phyloP scores from a whole-genome alignment of 116 monocot genomes.

The Thalassia testudinum region DNA sequence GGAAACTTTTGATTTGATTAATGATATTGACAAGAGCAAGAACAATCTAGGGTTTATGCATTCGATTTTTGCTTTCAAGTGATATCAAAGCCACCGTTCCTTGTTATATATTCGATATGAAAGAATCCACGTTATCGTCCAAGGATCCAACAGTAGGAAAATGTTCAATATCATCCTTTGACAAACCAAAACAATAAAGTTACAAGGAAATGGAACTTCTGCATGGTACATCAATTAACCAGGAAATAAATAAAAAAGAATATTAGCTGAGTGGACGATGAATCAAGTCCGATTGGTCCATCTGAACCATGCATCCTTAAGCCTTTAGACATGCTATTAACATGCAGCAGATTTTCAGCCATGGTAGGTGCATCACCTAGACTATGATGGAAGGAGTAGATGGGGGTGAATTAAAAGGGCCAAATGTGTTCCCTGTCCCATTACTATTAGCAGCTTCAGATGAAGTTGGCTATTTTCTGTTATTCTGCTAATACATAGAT shows the following conservation, averaged over 20 bases:
- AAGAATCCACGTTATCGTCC: slow-evolving; percentile 96
- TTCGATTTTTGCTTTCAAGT: too few relatives aligned
- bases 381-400: slow-evolving; percentile 82
- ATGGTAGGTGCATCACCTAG: slow-evolving; percentile 53
- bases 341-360: slow-evolving; percentile 44
- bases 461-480: slow-evolving; percentile 57
- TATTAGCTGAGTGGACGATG: slow-evolving; percentile 56
- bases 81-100: too few relatives aligned
- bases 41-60: too few relatives aligned
- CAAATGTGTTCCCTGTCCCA: slow-evolving; percentile 71
- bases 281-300: slow-evolving; percentile 57
- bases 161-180: slow-evolving; percentile 80
- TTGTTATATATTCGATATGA: slow-evolving; percentile 78
- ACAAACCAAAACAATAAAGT: not conserved
- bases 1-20: too few relatives aligned
- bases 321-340: slow-evolving; percentile 47
- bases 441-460: slow-evolving; percentile 86
- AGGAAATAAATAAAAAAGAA: not conserved
- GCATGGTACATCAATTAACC: not conserved
- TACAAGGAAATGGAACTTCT: not conserved
- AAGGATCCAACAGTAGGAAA: slow-evolving; percentile 90
- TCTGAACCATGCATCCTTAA: slow-evolving; percentile 68
- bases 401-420: slow-evolving; percentile 55
- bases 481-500: slow-evolving; percentile 9
- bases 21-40: too few relatives aligned